Percentiles rank a stretch among this genome's conserved stretches.
Evolutionary conservation across 2,329 filamentous ascomycete genomes (phyloP).

Genomic region (Colletotrichum sp.): DNA sequence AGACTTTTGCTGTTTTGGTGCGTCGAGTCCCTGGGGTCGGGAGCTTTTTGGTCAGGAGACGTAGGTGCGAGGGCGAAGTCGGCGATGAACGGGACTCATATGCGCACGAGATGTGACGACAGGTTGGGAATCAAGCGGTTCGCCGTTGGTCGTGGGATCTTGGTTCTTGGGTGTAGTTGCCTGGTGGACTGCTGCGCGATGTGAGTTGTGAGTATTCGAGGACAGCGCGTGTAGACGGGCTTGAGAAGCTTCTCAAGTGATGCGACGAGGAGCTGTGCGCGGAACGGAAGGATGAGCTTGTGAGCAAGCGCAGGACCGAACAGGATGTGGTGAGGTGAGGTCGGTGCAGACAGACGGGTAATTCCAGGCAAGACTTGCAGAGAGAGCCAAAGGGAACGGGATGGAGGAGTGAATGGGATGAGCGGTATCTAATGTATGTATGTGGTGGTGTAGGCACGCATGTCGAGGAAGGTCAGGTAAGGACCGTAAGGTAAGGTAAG

Average conservation of each 20-base stretch:
- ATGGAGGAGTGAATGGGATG: conserved; percentile 15
- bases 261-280: not conserved
- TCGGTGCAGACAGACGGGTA: not conserved
- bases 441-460: conserved; percentile 2
- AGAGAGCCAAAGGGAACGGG: not conserved
- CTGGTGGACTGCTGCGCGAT: not conserved
- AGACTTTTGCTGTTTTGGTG: not conserved
- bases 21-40: not conserved
- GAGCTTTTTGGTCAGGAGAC: not conserved
- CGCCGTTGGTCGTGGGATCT: not conserved
- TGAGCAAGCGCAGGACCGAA: not conserved
- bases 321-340: not conserved
- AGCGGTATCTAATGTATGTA: conserved; percentile 22
- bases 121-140: not conserved
- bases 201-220: conserved; percentile 9
- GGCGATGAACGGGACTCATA: not conserved
- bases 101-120: not conserved
- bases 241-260: not conserved
- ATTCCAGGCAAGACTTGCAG: not conserved
- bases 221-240: not conserved
- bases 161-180: not conserved
- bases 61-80: not conserved
- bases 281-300: not conserved
- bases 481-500: not conserved
- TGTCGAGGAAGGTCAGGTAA: conserved; percentile 1